Conservation (phyloP, 495 filamentous ascomycete species). For the Penicillium antarcticum region DNA sequence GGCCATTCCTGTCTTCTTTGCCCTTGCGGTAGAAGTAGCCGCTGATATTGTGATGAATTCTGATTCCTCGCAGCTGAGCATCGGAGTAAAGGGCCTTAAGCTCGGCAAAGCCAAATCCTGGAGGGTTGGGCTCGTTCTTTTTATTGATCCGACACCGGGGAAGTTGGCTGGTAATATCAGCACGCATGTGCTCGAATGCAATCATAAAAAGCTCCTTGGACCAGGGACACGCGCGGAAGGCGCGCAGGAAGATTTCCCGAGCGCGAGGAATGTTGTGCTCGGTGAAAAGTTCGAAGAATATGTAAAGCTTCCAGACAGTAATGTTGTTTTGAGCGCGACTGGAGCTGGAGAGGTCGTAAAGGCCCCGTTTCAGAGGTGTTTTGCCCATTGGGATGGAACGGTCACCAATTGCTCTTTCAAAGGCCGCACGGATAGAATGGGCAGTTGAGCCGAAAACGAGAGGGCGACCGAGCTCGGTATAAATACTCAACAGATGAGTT, state of each 20-base stretch:
- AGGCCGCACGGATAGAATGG: constrained; percentile 61
- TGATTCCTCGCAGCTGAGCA: background rate
- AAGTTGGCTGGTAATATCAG: constrained; percentile 10
- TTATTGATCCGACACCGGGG: background rate
- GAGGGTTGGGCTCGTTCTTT: background rate
- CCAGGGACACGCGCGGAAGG: constrained; percentile 65
- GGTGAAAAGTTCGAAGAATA: constrained; percentile 51
- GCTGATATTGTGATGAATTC: background rate
- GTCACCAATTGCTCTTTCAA: constrained; percentile 62
- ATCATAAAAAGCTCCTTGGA: constrained; percentile 66
- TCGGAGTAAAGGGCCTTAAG: constrained; percentile 1
- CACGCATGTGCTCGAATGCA: constrained; percentile 53
- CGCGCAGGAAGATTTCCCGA: constrained; percentile 47
- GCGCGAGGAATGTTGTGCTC: constrained; percentile 36
- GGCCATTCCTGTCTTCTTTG: too few relatives aligned
- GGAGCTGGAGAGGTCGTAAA: constrained; percentile 1
- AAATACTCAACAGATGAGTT: constrained; percentile 61
- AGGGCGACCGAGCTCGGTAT: constrained; percentile 54
- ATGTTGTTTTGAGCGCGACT: constrained; percentile 24
- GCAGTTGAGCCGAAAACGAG: constrained; percentile 47
- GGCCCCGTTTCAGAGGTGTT: background rate
- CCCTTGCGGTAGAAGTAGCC: too few relatives aligned
- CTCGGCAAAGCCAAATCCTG: background rate
- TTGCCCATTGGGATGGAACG: constrained; percentile 10
- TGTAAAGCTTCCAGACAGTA: constrained; percentile 64